Percentiles rank a stretch among this genome's conserved stretches.
Conservation (phyloP, 805 yeast genomes). For the Candida boleticola region DNA sequence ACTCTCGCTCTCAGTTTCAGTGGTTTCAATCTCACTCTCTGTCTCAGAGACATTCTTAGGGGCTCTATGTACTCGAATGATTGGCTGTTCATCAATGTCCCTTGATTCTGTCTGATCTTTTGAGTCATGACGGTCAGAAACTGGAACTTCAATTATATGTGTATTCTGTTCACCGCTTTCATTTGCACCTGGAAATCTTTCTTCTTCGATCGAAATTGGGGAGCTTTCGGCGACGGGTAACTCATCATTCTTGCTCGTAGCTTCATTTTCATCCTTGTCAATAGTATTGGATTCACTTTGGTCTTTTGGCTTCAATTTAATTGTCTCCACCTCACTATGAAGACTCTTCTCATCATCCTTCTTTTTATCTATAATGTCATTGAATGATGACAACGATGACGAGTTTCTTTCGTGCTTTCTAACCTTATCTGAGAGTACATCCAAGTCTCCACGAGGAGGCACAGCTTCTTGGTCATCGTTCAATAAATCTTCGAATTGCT, state of each 20-base stretch:
- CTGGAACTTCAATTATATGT: neutral
- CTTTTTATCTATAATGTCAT: conserved; percentile 2
- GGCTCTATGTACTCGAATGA: neutral
- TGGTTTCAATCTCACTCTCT: neutral
- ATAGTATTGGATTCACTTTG: neutral
- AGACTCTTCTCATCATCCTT: neutral
- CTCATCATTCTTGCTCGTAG: too few relatives aligned
- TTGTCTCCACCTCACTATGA: conserved; percentile 1
- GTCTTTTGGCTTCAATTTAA: neutral
- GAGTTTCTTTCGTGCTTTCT: conserved; percentile 16
- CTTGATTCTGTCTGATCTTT: neutral
- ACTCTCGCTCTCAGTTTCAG: neutral
- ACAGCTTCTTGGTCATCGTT: conserved; percentile 19
- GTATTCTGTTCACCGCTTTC: neutral
- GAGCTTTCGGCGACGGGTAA: conserved; percentile 2
- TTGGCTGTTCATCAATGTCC: neutral
- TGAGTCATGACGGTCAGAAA: neutral
- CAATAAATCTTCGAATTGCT: conserved; percentile 12
- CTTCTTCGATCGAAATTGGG: neutral
- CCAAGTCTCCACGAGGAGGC: conserved; percentile 24
- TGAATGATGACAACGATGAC: conserved; percentile 18
- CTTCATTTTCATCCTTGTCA: neutral
- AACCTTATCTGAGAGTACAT: neutral
- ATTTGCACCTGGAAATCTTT: too few relatives aligned
- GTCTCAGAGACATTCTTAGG: neutral